Evolutionary conservation across 2,329 filamentous ascomycete genomes (phyloP).

Genomic region (Cordyceps fumosorosea): DNA sequence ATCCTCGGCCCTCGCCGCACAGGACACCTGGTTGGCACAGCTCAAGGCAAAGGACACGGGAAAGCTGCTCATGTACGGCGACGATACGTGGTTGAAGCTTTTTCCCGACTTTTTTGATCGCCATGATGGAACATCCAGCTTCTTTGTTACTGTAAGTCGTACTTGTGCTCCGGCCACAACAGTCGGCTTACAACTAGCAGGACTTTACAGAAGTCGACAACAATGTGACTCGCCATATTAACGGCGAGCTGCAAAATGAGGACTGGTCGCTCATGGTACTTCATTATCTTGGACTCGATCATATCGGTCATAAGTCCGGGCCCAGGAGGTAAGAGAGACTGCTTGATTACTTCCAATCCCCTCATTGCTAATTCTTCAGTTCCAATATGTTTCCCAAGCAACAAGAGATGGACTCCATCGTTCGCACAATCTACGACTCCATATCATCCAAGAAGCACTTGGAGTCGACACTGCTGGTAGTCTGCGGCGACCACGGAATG

Average conservation of each 20-base stretch:
- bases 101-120: conserved; percentile 86
- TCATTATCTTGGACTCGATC: conserved; percentile 92
- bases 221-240: conserved; percentile 89
- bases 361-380: conserved; percentile 36
- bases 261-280: conserved; percentile 95
- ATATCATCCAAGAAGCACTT: conserved; percentile 68
- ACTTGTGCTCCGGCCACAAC: background rate
- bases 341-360: background rate
- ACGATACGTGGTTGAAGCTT: conserved; percentile 96
- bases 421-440: conserved; percentile 67
- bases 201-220: conserved; percentile 97
- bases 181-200: conserved; percentile 35
- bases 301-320: conserved; percentile 95
- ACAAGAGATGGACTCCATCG: conserved; percentile 82
- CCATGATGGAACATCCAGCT: conserved; percentile 89
- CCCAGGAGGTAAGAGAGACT: conserved; percentile 57
- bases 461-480: conserved; percentile 69
- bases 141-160: conserved; percentile 83
- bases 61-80: conserved; percentile 88
- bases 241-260: conserved; percentile 62
- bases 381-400: conserved; percentile 92
- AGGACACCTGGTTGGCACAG: conserved; percentile 96
- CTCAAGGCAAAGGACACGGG: conserved; percentile 67
- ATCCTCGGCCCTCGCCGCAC: conserved; percentile 74
- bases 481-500: conserved; percentile 98